Conservation (phyloP, 2,329 filamentous ascomycete species). For the Cladosporium sphaerospermum region DNA sequence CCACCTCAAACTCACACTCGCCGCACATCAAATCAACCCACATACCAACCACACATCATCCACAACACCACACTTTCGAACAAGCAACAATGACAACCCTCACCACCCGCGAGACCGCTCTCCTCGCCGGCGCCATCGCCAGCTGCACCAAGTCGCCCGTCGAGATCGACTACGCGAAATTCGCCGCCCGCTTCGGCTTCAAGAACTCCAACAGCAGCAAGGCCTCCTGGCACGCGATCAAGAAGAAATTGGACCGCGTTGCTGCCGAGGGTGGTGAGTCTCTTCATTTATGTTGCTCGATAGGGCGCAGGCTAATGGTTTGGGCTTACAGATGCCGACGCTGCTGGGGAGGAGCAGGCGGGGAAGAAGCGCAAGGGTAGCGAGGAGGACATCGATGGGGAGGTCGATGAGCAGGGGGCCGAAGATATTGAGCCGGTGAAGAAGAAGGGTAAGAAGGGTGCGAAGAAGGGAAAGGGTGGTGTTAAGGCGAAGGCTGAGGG, state of each 20-base stretch:
- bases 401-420: background rate
- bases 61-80: background rate
- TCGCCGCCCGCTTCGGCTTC: slow-evolving; percentile 18
- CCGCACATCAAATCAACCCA: background rate
- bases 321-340: background rate
- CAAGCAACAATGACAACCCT: slow-evolving; percentile 11
- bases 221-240: background rate
- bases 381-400: background rate
- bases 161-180: slow-evolving; percentile 22
- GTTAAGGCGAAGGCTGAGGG: background rate
- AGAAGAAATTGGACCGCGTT: background rate
- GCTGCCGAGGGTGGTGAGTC: background rate
- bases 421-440: background rate
- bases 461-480: background rate
- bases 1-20: too few relatives aligned
- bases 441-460: background rate
- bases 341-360: background rate
- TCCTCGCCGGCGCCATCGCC: slow-evolving; percentile 18
- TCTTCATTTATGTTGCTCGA: background rate
- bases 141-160: background rate
- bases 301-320: background rate
- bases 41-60: background rate
- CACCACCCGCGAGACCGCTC: slow-evolving; percentile 19
- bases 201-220: slow-evolving; percentile 32
- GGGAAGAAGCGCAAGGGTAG: background rate